phyloP scores from a whole-genome alignment of 306 rosid species.

The Potentilla sterilis region DNA sequence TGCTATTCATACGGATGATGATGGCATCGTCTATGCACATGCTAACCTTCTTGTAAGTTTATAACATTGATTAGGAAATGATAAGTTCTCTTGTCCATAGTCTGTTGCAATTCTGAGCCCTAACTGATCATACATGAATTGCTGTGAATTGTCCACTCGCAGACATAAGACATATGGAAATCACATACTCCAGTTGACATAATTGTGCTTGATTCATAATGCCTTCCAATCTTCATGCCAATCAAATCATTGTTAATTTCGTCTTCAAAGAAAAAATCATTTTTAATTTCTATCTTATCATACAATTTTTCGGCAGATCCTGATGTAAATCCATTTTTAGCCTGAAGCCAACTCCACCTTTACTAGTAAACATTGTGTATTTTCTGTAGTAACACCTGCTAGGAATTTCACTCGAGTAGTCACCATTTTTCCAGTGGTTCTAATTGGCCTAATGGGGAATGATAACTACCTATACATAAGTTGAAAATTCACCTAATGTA shows the following conservation, averaged over 20 bases:
- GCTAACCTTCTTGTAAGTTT: conserved; percentile 75
- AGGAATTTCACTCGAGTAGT: background rate
- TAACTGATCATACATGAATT: background rate
- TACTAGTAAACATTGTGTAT: background rate
- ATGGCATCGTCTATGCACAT: conserved; percentile 72
- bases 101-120: background rate
- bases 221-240: background rate
- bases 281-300: background rate
- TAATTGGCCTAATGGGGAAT: background rate
- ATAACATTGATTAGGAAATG: background rate
- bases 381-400: background rate
- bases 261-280: no score
- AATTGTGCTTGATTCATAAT: background rate
- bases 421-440: background rate
- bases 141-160: background rate
- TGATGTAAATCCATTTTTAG: background rate
- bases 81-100: background rate
- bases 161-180: background rate
- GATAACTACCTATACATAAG: background rate
- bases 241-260: background rate
- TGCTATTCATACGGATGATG: conserved; percentile 53
- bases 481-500: background rate
- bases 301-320: background rate
- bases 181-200: background rate
- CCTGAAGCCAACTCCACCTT: background rate